These are phyloP conservation scores for Clavulina sp. DNA, from an alignment of 768 basidiomycete genomes.

Conservation along the genomic window DNA sequence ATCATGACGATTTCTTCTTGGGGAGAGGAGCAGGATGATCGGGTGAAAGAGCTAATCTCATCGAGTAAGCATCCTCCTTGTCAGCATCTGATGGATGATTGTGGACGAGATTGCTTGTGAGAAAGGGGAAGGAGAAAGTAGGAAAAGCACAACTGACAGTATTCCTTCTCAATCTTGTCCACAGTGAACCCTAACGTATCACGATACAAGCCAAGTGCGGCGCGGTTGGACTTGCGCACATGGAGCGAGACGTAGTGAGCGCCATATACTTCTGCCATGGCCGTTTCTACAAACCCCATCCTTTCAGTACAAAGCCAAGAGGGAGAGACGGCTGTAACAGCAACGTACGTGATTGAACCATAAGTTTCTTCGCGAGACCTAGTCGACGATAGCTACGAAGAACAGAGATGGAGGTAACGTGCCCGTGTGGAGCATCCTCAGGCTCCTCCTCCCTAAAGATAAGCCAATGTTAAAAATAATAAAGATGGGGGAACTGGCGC, in stretches of 20 bases:
- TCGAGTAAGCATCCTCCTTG: slow-evolving; percentile 87
- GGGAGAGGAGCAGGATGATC: not conserved
- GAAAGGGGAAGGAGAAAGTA: not conserved
- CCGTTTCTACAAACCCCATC: slow-evolving; percentile 42
- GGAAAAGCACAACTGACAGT: slow-evolving; percentile 49
- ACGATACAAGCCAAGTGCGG: slow-evolving; percentile 73
- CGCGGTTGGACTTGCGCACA: slow-evolving; percentile 88
- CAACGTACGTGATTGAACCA: slow-evolving; percentile 74
- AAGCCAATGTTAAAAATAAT: not conserved
- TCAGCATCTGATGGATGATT: slow-evolving; percentile 51
- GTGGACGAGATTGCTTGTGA: not conserved
- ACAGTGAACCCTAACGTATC: slow-evolving; percentile 85
- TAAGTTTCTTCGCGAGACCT: slow-evolving; percentile 84
- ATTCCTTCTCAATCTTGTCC: slow-evolving; percentile 69
- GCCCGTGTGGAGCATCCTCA: slow-evolving; percentile 53
- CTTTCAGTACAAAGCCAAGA: not conserved
- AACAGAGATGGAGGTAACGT: slow-evolving; percentile 94
- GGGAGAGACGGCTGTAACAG: slow-evolving; percentile 7
- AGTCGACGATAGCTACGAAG: slow-evolving; percentile 78
- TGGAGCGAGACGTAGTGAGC: slow-evolving; percentile 77
- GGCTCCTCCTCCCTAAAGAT: slow-evolving; percentile 33
- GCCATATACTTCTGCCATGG: slow-evolving; percentile 77
- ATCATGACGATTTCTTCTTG: not conserved
- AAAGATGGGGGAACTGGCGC: not conserved
- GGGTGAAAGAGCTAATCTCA: slow-evolving; percentile 43